These are phyloP conservation scores for Rhinocladiella mackenziei DNA, from an alignment of 2,329 filamentous ascomycete genomes.

Conservation along the genomic window DNA sequence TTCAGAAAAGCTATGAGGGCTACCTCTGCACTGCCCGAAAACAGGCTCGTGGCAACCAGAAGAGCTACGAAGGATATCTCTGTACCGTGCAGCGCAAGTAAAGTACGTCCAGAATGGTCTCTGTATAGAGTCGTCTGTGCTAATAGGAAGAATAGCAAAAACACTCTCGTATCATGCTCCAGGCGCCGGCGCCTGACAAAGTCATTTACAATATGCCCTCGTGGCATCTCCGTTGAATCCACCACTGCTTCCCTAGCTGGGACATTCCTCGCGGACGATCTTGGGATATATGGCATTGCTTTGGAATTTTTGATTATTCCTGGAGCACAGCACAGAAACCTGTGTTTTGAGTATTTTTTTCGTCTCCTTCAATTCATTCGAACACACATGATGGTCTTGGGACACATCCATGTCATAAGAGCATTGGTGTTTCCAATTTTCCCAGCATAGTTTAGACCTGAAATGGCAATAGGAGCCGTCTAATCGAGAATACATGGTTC, in stretches of 20 bases:
- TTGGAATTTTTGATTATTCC: too few relatives aligned
- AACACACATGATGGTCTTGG: too few relatives aligned
- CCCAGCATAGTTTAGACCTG: too few relatives aligned
- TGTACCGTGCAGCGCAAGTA: constrained; percentile 12
- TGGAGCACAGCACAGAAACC: too few relatives aligned
- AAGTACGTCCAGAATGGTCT: background rate
- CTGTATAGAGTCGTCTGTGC: background rate
- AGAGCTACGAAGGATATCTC: constrained; percentile 3
- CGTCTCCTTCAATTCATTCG: too few relatives aligned
- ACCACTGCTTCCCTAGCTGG: background rate
- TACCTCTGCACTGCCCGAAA: constrained; percentile 9
- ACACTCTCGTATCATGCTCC: background rate
- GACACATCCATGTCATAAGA: too few relatives aligned
- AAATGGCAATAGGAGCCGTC: too few relatives aligned
- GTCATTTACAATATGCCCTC: constrained; percentile 17
- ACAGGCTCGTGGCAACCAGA: background rate
- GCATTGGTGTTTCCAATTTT: too few relatives aligned
- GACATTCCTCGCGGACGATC: background rate
- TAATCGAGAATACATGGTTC: too few relatives aligned
- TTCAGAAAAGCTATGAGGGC: constrained; percentile 1
- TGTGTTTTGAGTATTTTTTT: too few relatives aligned
- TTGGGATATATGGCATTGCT: background rate
- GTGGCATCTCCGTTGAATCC: constrained; percentile 3
- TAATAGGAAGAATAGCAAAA: background rate
- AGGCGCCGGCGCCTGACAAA: constrained; percentile 15